Evolutionary conservation across 2,329 filamentous ascomycete genomes (phyloP).

Genomic region (Diaporthe vexans): DNA sequence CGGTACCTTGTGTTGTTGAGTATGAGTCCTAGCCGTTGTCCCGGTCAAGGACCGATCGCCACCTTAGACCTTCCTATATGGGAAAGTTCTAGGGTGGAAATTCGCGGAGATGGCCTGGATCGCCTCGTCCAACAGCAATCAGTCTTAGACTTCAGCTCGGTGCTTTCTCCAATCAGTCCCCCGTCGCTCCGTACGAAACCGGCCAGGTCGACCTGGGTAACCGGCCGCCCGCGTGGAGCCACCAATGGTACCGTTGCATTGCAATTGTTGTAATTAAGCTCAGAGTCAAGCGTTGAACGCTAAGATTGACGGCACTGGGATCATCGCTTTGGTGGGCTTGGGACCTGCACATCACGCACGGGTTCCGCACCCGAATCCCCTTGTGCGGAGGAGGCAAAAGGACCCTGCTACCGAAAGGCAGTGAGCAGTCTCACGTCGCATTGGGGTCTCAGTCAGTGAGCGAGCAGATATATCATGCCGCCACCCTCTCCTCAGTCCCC

Average conservation of each 20-base stretch:
- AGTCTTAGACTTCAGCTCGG: not conserved
- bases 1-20: not conserved
- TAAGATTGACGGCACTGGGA: conserved; percentile 9
- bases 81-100: not conserved
- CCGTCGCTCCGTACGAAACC: not conserved
- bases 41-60: not conserved
- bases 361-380: not conserved
- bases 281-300: conserved; percentile 17
- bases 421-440: not conserved
- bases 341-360: not conserved
- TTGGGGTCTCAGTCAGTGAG: too few relatives aligned
- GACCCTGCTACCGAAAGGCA: not conserved
- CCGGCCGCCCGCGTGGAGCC: conserved; percentile 10
- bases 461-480: conserved; percentile 4
- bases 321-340: not conserved
- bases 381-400: not conserved
- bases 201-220: conserved; percentile 8
- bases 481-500: not conserved
- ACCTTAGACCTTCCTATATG: conserved; percentile 15
- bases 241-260: conserved; percentile 19
- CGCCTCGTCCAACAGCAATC: conserved; percentile 1
- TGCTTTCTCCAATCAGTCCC: conserved; percentile 5
- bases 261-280: conserved; percentile 14
- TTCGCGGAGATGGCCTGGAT: not conserved
- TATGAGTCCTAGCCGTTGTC: not conserved